Conservation (phyloP, 2,329 filamentous ascomycete species). For the Aspergillus brasiliensis region DNA sequence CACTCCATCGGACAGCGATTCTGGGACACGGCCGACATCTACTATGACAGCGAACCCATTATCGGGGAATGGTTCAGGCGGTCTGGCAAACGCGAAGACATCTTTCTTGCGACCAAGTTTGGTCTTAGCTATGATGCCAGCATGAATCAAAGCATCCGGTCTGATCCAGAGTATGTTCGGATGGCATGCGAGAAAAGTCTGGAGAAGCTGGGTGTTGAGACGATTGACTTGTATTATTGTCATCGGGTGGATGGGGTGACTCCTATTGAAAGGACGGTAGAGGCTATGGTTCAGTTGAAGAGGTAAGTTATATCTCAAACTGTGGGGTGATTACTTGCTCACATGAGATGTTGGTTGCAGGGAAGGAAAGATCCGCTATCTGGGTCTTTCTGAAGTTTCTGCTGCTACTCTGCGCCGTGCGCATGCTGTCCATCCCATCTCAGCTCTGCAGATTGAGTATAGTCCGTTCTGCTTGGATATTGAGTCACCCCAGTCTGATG, state of each 20-base stretch:
- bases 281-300: constrained; percentile 49
- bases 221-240: constrained; percentile 49
- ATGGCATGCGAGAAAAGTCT: constrained; percentile 40
- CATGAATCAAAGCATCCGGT: constrained; percentile 28
- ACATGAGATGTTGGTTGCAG: constrained; percentile 12
- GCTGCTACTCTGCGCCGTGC: constrained; percentile 53
- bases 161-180: constrained; percentile 41
- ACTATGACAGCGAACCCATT: constrained; percentile 31
- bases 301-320: constrained; percentile 19
- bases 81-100: constrained; percentile 41
- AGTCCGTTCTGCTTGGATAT: constrained; percentile 52
- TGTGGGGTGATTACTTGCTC: no score
- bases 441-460: constrained; percentile 56
- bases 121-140: constrained; percentile 25
- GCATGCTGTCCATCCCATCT: constrained; percentile 49
- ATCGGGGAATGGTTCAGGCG: constrained; percentile 45
- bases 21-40: constrained; percentile 40
- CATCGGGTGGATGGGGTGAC: constrained; percentile 48
- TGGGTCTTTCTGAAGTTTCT: constrained; percentile 52
- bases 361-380: constrained; percentile 52
- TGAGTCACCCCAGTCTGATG: constrained; percentile 47
- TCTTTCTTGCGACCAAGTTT: constrained; percentile 48
- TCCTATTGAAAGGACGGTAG: constrained; percentile 49
- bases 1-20: constrained; percentile 33
- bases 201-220: constrained; percentile 38